Conservation (phyloP, 306 rosid genomes). For the Sophora flavescens region DNA sequence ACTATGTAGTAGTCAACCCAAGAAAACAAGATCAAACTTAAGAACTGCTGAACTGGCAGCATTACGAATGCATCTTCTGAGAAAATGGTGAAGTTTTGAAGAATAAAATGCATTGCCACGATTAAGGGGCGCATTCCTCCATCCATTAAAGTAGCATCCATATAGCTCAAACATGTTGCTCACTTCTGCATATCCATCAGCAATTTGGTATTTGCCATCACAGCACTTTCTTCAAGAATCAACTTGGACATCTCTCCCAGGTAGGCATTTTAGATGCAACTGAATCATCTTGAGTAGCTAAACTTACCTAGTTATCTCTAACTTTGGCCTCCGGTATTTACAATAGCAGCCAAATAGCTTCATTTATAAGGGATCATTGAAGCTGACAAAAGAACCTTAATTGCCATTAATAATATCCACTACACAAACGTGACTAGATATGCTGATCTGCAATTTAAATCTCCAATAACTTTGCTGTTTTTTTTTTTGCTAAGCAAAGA, state of each 20-base stretch:
- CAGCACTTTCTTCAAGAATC: conserved; percentile 9
- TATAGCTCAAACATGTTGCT: not conserved
- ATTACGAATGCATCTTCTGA: not conserved
- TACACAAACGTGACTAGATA: not conserved
- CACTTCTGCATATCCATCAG: conserved; percentile 10
- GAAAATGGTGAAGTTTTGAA: not conserved
- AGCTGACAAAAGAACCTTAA: conserved; percentile 34
- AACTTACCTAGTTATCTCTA: not conserved
- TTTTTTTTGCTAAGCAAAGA: too few species aligned
- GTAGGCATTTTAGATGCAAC: conserved; percentile 21
- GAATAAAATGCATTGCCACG: not conserved
- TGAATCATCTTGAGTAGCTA: conserved; percentile 33
- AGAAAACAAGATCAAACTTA: not conserved
- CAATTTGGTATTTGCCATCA: conserved; percentile 10
- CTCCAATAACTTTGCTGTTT: conserved; percentile 25
- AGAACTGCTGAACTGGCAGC: not conserved
- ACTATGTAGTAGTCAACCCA: not conserved
- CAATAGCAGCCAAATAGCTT: not conserved
- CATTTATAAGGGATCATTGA: conserved; percentile 5
- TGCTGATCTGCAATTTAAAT: conserved; percentile 17
- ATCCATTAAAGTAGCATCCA: not conserved
- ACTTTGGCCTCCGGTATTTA: not conserved
- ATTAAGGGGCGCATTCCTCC: not conserved
- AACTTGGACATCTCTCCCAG: conserved; percentile 25
- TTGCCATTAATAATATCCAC: conserved; percentile 18